Conservation (phyloP, 108 stramenopile species). For the Conticribra guillardii region DNA sequence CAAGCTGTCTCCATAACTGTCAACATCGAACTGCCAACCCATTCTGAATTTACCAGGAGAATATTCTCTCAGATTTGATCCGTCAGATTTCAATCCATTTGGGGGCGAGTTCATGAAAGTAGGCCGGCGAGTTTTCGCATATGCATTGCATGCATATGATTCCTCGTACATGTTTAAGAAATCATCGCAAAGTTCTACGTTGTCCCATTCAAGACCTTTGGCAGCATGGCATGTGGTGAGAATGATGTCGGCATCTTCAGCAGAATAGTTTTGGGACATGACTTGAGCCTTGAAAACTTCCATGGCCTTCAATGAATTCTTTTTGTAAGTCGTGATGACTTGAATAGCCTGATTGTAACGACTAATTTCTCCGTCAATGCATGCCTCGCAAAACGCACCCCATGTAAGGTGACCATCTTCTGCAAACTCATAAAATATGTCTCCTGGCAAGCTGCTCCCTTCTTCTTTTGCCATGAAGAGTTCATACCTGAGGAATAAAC, state of each 20-base stretch:
- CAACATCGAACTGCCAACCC: constrained; percentile 27
- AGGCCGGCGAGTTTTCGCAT: not conserved
- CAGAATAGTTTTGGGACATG: constrained; percentile 20
- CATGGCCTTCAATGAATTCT: constrained; percentile 37
- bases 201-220: constrained; percentile 51
- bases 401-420: constrained; percentile 32
- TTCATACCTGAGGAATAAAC: constrained; percentile 6
- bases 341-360: constrained; percentile 20
- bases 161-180: constrained; percentile 12
- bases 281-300: constrained; percentile 32
- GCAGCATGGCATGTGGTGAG: constrained; percentile 43
- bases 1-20: constrained; percentile 15
- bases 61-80: no score
- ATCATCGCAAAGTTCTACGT: constrained; percentile 45
- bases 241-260: constrained; percentile 49
- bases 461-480: constrained; percentile 17
- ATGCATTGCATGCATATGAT: constrained; percentile 2
- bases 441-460: not conserved
- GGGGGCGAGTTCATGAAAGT: not conserved
- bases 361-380: constrained; percentile 7
- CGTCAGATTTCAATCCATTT: constrained; percentile 2
- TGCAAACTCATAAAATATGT: constrained; percentile 46
- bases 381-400: constrained; percentile 21
- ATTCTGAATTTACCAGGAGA: no score
- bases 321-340: constrained; percentile 26